Evolutionary conservation across 192 early-diverging fungal species (phyloP), one percentile per base, ranked within the genome.

Genomic region (Backusella liffmaniae): DNA sequence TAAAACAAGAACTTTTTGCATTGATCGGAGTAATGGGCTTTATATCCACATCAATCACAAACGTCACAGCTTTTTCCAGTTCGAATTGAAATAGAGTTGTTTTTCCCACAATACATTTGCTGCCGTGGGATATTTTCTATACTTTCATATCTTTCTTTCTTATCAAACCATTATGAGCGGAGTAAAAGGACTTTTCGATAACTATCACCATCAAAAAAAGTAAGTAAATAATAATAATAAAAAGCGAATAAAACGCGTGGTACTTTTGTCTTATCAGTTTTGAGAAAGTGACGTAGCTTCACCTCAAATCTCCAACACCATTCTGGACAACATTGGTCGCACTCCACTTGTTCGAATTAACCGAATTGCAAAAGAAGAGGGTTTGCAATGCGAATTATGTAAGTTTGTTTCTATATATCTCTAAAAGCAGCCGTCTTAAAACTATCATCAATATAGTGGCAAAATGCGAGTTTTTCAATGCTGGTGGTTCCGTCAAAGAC

Each of bases 381-480:
- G 98, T 32, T 85, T 99, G 65, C 90, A 98, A 84, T 98, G 97
- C 86, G 96, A 98, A 84, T 84, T 98, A 34, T 86, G 89, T 94
- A 88, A 67, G 88, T 86, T 62, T 29, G 9, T 29, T 12, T 59
- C 2, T 59, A 12, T 59, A 12, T 59, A 97, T 86, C 96, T 12
- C 4, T 26, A 5, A 2, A 9, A 5, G 56, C 62, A 23, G 18
- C 49, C 4, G 32, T 30, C 13, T 49, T 21, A 32, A 18, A 26
- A 59, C 32, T 5, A 37, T 3, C 9, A 15, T 23, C 42, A 49
- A 35, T 72, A 18, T 72, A 89, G 86, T 94, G 86, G 93, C 93
- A 82, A 99, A 99, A 85, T 98, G 96, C 82, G 98, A 99, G 89
- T 99, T 88, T 84, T 98, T 98, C 84, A 99, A 99, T 77, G 94